Base-by-base conservation (phyloP, 2,329 filamentous ascomycete species). In the Aschersonia sp. region DNA sequence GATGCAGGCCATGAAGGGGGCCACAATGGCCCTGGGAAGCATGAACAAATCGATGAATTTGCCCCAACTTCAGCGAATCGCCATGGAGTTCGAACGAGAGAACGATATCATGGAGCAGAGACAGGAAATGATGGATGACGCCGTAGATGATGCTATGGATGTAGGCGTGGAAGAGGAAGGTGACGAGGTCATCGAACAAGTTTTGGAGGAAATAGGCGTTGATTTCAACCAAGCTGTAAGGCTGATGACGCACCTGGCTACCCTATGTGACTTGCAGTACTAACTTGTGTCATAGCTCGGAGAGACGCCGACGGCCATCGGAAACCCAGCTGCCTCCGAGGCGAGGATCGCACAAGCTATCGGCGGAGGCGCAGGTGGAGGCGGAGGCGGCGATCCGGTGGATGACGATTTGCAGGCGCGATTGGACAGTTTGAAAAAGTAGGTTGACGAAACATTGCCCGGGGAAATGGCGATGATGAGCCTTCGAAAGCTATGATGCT, bases 1-100 rank as follows among this genome's bases (percentile, higher is more conserved):
- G 92, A 96, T 96, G 89, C 88, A 95, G 66, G 92, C 89, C 6
- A 97, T 98, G 92, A 98, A 96, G 67, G 92, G 92, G 35, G 92
- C 92, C 4, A 97, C 92, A 1, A 82, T 84, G 66, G 82, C 95
- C 3, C 73, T 98, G 5, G 89, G 89, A 48, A 94, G 85, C 69
- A 98, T 98, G 92, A 98, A 98, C 66, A 78, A 85, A 54, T 87
- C 87, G 53, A 97, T 97, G 89, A 97, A 98, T 62, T 79, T 98
- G 3, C 92, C 92, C 0, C 89, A 89, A 20, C 73, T 98, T 35
- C 91, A 97, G 65, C 81, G 91, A 50, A 98, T 98, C 61, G 91
- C 92, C 28, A 95, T 96, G 89, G 92, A 98, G 61, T 98, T 98
- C 59, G 92, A 98, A 69, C 84, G 87, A 59, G 92, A 98, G 67